Conservation (phyloP, 257 asterid genomes). For the Asclepias syriaca region DNA sequence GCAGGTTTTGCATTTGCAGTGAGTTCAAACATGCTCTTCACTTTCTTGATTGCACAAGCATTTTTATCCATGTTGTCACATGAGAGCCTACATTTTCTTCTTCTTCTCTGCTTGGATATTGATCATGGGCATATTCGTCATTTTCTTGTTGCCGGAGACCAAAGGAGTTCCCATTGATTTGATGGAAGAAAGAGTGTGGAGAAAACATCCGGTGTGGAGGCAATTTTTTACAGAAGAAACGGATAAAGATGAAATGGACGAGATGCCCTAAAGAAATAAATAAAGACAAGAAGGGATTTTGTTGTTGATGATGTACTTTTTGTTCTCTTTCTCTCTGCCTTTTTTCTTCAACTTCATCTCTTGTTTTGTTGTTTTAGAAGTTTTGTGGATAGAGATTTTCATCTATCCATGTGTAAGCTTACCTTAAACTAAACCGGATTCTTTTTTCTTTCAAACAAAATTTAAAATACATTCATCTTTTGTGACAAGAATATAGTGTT, state of each 20-base stretch:
- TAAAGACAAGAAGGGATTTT: no score
- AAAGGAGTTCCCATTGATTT: slow-evolving; percentile 32
- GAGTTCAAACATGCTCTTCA: slow-evolving; percentile 39
- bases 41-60: slow-evolving; percentile 35
- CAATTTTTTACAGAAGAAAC: slow-evolving; percentile 12
- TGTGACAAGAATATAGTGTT: no score
- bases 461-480: no score
- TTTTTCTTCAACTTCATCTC: background rate
- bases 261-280: background rate
- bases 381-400: no score
- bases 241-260: background rate
- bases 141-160: slow-evolving; percentile 34
- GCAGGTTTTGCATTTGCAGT: slow-evolving; percentile 38
- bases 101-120: slow-evolving; percentile 38
- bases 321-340: no score
- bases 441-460: no score
- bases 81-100: slow-evolving; percentile 35
- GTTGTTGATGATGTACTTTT: no score
- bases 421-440: no score
- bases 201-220: slow-evolving; percentile 31
- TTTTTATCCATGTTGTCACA: slow-evolving; percentile 34
- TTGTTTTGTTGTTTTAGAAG: no score
- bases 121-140: slow-evolving; percentile 28
- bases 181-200: slow-evolving; percentile 31
- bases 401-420: no score